Evolutionary conservation across 495 filamentous ascomycete species (phyloP), one percentile per base, ranked within the genome.

Genomic region (Clavariopsis aquatica): DNA sequence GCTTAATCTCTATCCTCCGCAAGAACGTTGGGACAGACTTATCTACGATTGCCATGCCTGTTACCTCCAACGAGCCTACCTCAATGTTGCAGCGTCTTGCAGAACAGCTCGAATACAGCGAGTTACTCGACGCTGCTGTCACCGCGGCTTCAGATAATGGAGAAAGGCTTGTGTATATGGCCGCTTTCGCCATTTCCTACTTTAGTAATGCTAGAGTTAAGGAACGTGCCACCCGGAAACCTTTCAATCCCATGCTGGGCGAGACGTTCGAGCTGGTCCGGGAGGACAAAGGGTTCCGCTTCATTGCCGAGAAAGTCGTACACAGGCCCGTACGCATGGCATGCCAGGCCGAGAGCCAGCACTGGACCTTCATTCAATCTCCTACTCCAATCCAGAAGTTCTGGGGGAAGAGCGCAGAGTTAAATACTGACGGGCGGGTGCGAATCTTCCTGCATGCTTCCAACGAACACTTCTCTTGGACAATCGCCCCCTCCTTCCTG

Each of bases 1-100:
- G 91, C 75, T 78, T 98, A 29, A 94, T 98, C 60, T 88, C 90
- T 0, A 96, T 97, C 73, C 80, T 98, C 10, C 90, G 95, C 71
- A 98, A 97, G 74, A 98, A 98, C 66, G 94, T 97, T 13, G 94
- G 94, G 68, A 98, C 98, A 77, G 94, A 98, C 74, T 79, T 98
- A 6, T 96, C 91, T 53, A 93, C 91, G 3, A 92, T 98, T 72
- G 89, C 90, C 34, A 98, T 98, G 95, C 94, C 94, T 0, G 94
- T 97, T 5, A 93, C 92, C 22, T 87, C 93, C 20, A 98, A 98
- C 75, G 94, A 98, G 72, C 95, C 94, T 0, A 85, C 88, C 1
- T 97, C 93, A 0, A 74, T 93, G 2, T 81, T 96, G 2, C 94
- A 98, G 74, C 88, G 94, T 61, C 82, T 90, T 15, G 86, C 93